These are phyloP conservation scores for Prinsepia uniflora DNA, from an alignment of 306 rosid species.

Conservation along the genomic window DNA sequence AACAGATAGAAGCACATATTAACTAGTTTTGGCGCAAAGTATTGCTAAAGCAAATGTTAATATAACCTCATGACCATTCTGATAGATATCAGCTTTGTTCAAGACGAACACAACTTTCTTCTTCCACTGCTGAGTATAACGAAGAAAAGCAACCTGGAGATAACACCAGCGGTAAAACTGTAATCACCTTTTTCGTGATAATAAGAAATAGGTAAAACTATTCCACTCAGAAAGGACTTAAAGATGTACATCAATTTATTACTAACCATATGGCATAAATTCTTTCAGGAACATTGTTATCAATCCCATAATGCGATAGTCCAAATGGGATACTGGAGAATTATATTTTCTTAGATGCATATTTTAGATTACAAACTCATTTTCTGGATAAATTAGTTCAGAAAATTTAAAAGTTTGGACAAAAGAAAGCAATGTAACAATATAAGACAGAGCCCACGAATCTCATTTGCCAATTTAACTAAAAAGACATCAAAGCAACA, in stretches of 20 bases:
- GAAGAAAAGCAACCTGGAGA: conserved; percentile 84
- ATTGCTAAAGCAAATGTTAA: conserved; percentile 18
- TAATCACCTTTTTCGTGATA: conserved; percentile 15
- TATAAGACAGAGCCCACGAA: background rate
- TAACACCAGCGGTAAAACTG: conserved; percentile 5
- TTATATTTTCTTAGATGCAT: background rate
- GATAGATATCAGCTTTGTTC: conserved; percentile 92
- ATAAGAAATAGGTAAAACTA: background rate
- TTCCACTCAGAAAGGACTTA: background rate
- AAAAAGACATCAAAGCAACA: background rate
- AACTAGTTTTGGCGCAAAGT: background rate
- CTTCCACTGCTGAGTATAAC: conserved; percentile 95
- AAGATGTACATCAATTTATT: background rate
- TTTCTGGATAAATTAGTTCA: background rate
- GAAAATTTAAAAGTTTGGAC: background rate
- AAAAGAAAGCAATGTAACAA: conserved; percentile 9
- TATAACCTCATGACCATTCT: conserved; percentile 61
- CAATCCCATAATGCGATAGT: background rate
- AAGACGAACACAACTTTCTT: conserved; percentile 91
- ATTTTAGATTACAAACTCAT: background rate
- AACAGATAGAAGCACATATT: background rate
- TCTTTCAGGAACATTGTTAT: background rate
- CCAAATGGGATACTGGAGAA: background rate
- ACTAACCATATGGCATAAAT: background rate
- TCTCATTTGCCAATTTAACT: background rate